Percentiles rank a stretch among this genome's conserved stretches.
These are phyloP conservation scores for Nakazawaea peltata DNA, from an alignment of 805 yeast species.

Conservation along the genomic window DNA sequence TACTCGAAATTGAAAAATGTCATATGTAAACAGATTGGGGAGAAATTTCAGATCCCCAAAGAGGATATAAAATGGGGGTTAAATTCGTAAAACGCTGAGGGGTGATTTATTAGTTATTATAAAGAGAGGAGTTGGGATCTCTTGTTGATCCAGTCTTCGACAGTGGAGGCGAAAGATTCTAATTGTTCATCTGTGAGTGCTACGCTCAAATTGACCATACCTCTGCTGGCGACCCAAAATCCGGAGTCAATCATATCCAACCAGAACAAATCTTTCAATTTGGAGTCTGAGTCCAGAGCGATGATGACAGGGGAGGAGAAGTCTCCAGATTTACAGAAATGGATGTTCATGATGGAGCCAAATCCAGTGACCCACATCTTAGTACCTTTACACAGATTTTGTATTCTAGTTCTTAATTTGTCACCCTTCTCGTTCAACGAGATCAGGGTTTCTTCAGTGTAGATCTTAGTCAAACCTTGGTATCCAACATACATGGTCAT, in stretches of 20 bases:
- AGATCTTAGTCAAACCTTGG: constrained; percentile 10
- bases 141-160: constrained; percentile 8
- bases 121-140: no score
- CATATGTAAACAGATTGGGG: no score
- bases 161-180: constrained; percentile 1
- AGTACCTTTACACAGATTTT: constrained; percentile 5
- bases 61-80: no score
- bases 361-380: constrained; percentile 9
- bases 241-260: constrained; percentile 11
- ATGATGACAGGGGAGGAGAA: background rate
- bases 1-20: no score
- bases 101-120: no score
- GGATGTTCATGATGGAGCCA: constrained; percentile 10
- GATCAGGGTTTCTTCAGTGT: constrained; percentile 1
- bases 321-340: constrained; percentile 2
- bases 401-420: constrained; percentile 1
- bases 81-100: no score
- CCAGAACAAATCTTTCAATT: constrained; percentile 11
- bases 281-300: background rate
- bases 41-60: no score
- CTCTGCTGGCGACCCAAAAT: constrained; percentile 12
- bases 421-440: constrained; percentile 8
- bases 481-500: constrained; percentile 11
- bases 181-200: constrained; percentile 8
- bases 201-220: constrained; percentile 11